phyloP scores from a whole-genome alignment of 192 early-diverging fungal species.

The Anaeromyces robustus region DNA sequence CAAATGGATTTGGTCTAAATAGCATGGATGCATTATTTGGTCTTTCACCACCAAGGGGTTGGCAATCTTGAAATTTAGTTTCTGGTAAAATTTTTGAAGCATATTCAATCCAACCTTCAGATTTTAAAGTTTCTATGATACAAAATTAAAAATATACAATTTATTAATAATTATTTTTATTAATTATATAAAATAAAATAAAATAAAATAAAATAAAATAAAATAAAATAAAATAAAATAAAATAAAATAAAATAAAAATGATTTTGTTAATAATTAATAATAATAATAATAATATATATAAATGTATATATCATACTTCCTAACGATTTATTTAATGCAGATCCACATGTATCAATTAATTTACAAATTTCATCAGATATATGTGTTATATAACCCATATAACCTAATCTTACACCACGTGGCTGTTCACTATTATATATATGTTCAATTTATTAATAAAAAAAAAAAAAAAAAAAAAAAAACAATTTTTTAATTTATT shows the following conservation, averaged over 20 bases:
- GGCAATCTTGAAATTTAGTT: neutral
- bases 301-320: conserved; percentile 6
- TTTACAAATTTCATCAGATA: conserved; percentile 88
- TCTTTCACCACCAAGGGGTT: neutral
- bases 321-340: conserved; percentile 23
- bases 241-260: no score
- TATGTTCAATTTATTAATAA: neutral
- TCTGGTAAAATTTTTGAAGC: neutral
- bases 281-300: no score
- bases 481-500: neutral
- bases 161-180: no score
- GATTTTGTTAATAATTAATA: no score
- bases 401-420: conserved; percentile 86
- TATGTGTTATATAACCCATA: conserved; percentile 97
- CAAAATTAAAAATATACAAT: neutral
- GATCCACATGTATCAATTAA: conserved; percentile 59
- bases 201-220: no score
- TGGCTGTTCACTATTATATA: conserved; percentile 41
- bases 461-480: no score
- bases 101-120: neutral
- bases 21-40: neutral
- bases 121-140: neutral
- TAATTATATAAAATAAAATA: no score
- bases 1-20: neutral
- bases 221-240: no score